Evolutionary conservation across 352 stramenopile genomes (phyloP), one percentile per base, ranked within the genome.

Genomic region (Thraustotheca clavata): DNA sequence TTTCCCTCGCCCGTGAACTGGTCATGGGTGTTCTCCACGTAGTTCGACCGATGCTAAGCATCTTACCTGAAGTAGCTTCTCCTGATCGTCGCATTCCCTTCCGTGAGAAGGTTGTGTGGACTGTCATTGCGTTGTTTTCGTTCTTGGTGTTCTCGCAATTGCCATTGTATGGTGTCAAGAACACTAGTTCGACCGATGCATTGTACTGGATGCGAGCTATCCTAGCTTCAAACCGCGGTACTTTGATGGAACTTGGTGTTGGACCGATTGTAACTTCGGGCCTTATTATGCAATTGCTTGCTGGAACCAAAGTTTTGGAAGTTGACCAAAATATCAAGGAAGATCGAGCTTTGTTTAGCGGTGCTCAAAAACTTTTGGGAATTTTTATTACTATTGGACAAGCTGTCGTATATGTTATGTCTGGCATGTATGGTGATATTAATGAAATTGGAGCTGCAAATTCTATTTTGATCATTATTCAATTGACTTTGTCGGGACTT

Each of bases 131-230:
- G 66, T 89, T 99, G 29, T 99, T 99, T 85, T 99, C 99, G 70
- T 99, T 99, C 83, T 84, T 99, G 60, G 97, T 99, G 29, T 99
- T 96, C 77, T 99, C 96, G 73, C 97, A 99, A 84, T 99, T 99
- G 74, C 97, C 97, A 52, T 89, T 99, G 60, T 99, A 99, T 80
- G 97, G 96, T 69, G 96, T 99, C 69, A 91, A 98, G 77, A 98
- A 87, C 40, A 96, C 95, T 70, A 98, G 98, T 79, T 98, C 94
- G 26, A 98, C 93, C 54, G 97, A 99, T 79, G 96, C 97, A 61
- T 97, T 99, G 69, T 99, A 99, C 83, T 99, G 96, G 96, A 98
- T 99, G 91, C 91, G 97, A 62, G 96, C 99, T 33, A 99, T 99
- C 74, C 77, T 99, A 24, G 97, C 96, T 11, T 99, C 96, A 29